A percentile compares a stretch with the other conserved stretches of the same genome.
These are phyloP conservation scores for Chytriomyces sp. DNA, from an alignment of 192 early-diverging fungal species.

Conservation along the genomic window DNA sequence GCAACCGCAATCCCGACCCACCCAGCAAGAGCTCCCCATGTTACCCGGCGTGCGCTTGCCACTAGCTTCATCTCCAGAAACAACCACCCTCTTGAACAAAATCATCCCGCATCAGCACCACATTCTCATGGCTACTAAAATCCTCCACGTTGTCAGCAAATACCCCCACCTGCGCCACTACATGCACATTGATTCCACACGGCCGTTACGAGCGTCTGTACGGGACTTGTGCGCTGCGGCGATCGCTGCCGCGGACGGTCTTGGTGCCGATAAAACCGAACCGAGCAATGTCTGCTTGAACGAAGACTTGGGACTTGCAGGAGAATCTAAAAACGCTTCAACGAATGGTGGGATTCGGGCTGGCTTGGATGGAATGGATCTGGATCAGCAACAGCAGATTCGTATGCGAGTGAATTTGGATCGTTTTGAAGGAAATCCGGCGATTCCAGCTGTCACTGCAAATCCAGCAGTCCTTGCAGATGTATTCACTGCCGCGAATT, in stretches of 20 bases:
- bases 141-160: slow-evolving; percentile 89
- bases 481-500: background rate
- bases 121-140: slow-evolving; percentile 79
- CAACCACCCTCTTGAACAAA: slow-evolving; percentile 37
- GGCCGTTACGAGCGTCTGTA: slow-evolving; percentile 18
- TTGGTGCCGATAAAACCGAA: background rate
- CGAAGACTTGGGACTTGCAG: background rate
- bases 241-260: slow-evolving; percentile 8
- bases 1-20: slow-evolving; percentile 18
- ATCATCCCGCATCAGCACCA: slow-evolving; percentile 81
- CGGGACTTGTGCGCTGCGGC: slow-evolving; percentile 16
- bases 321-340: background rate
- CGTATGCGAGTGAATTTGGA: background rate
- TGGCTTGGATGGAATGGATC: too few species aligned
- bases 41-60: slow-evolving; percentile 36
- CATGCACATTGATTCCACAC: slow-evolving; percentile 40
- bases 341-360: background rate
- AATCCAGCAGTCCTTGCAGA: background rate
- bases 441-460: background rate
- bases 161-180: slow-evolving; percentile 78
- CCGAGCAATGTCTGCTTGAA: background rate
- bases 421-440: background rate
- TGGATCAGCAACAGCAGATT: background rate
- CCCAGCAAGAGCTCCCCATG: slow-evolving; percentile 28
- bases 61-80: slow-evolving; percentile 11